Evolutionary conservation across 257 asterid genomes (phyloP).

Genomic region (Solanum pimpinellifolium): DNA sequence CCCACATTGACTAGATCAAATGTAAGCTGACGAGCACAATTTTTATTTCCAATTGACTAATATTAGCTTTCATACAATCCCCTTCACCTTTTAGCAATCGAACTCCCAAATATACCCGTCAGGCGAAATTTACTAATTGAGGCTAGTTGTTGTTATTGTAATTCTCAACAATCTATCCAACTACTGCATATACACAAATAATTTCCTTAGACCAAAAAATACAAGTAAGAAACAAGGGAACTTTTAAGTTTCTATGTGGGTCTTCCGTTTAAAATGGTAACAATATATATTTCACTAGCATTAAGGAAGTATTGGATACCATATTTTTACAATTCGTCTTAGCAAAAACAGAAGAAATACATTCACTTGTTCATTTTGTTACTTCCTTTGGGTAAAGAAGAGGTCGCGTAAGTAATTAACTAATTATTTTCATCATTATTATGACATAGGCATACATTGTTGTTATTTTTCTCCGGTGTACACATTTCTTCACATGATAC

Average conservation of each 20-base stretch:
- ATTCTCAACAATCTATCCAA: neutral
- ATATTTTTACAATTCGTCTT: neutral
- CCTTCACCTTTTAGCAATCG: neutral
- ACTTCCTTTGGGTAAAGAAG: neutral
- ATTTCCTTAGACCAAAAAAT: neutral
- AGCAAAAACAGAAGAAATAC: neutral
- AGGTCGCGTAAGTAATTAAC: neutral
- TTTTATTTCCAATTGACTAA: neutral
- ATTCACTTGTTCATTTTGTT: neutral
- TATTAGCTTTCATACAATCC: neutral
- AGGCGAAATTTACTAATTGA: neutral
- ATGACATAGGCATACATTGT: neutral
- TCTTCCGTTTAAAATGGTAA: neutral
- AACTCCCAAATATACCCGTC: neutral
- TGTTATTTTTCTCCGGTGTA: neutral
- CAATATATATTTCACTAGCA: neutral
- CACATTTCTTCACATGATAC: neutral
- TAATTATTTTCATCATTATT: neutral
- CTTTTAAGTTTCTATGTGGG: neutral
- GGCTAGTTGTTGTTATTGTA: neutral
- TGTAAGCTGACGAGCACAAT: neutral
- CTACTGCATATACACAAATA: neutral
- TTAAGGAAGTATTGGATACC: neutral
- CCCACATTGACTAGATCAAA: neutral
- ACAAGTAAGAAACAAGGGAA: neutral